Conservation (phyloP, 495 filamentous ascomycete species). For the Aspergillus sparsus region DNA sequence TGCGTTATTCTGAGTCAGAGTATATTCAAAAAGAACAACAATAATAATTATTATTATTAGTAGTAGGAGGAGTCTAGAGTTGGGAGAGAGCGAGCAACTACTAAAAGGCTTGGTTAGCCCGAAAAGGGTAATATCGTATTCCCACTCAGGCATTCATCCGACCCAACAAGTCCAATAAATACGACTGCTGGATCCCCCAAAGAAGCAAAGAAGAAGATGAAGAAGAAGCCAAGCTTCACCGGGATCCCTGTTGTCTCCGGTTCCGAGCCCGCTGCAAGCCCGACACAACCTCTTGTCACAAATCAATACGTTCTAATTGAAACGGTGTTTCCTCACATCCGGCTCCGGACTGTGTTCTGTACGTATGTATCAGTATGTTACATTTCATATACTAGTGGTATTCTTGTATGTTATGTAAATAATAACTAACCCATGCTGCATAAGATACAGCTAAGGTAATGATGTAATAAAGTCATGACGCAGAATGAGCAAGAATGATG, state of each 20-base stretch:
- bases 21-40: too few species aligned
- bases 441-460: too few species aligned
- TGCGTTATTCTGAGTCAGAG: too few species aligned
- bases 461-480: too few species aligned
- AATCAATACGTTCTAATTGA: not conserved
- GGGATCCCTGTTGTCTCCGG: slow-evolving; percentile 1
- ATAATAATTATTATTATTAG: too few species aligned
- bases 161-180: not conserved
- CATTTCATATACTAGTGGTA: not conserved
- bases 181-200: not conserved
- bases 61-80: too few species aligned
- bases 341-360: not conserved
- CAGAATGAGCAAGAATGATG: too few species aligned
- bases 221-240: slow-evolving; percentile 1
- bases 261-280: slow-evolving; percentile 1
- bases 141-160: not conserved
- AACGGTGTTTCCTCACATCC: slow-evolving; percentile 2
- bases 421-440: too few species aligned
- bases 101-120: not conserved
- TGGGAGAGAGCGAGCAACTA: too few species aligned
- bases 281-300: slow-evolving; percentile 2
- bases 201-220: not conserved
- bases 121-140: slow-evolving; percentile 4
- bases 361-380: not conserved
- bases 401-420: too few species aligned